Percentiles rank a stretch among this genome's conserved stretches.
Conservation (phyloP, 192 early-diverging fungal genomes). For the Rhizophagus sp. region DNA sequence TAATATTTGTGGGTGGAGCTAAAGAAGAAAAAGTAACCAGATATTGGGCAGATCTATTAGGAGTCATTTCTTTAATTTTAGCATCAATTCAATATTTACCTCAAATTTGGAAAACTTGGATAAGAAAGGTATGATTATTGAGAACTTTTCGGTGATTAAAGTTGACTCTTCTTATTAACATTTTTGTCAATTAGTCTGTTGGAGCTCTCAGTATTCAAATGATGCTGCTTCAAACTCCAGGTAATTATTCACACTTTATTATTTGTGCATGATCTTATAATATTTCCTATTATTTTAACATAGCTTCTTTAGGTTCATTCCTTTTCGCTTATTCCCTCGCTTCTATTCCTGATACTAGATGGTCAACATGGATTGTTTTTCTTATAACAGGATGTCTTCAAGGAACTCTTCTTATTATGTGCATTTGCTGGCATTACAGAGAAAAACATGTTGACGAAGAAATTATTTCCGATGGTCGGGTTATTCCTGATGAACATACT, state of each 20-base stretch:
- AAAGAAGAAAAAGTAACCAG: constrained; percentile 26
- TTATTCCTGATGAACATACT: constrained; percentile 15
- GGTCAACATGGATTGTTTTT: constrained; percentile 91
- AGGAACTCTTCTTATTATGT: constrained; percentile 76
- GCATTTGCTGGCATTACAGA: constrained; percentile 68
- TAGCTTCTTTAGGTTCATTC: constrained; percentile 48
- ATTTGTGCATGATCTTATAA: not conserved
- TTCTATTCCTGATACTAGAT: constrained; percentile 81
- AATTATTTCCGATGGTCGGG: constrained; percentile 22
- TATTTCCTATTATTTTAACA: not conserved
- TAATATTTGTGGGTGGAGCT: constrained; percentile 49
- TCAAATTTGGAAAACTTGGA: constrained; percentile 85
- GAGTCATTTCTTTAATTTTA: constrained; percentile 67
- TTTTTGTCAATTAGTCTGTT: constrained; percentile 53
- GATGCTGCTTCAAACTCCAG: constrained; percentile 90
- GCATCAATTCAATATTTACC: constrained; percentile 88
- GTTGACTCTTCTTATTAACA: not conserved
- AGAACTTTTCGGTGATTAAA: not conserved
- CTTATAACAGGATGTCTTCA: constrained; percentile 83
- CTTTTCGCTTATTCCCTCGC: constrained; percentile 84
- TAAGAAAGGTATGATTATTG: constrained; percentile 52
- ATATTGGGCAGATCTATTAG: constrained; percentile 70
- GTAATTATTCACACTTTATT: not conserved
- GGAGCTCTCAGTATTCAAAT: constrained; percentile 92
- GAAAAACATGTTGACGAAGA: constrained; percentile 38